A percentile compares a stretch with the other conserved stretches of the same genome.
These are phyloP conservation scores for Phytophthora nicotianae DNA, from an alignment of 352 stramenopile species.

Conservation along the genomic window DNA sequence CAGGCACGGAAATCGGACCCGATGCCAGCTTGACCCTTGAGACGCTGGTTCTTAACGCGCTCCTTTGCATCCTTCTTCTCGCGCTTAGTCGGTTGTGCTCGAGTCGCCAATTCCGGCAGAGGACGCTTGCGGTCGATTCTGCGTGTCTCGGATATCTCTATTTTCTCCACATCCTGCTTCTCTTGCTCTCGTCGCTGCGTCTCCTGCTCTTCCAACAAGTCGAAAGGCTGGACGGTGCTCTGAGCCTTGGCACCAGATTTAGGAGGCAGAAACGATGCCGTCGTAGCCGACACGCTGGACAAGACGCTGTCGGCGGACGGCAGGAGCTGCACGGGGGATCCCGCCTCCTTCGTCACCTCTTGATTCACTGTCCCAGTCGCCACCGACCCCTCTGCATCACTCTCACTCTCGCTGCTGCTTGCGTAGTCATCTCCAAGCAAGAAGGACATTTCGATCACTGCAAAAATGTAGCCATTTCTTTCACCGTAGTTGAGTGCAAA, in stretches of 20 bases:
- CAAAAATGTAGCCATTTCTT: constrained; percentile 16
- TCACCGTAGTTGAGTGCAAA: background rate
- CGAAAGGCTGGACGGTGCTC: constrained; percentile 31
- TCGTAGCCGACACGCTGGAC: constrained; percentile 34
- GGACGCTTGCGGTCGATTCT: constrained; percentile 26
- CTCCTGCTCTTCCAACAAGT: constrained; percentile 39
- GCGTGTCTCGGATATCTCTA: constrained; percentile 1
- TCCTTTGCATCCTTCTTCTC: constrained; percentile 68
- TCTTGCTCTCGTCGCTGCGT: constrained; percentile 16
- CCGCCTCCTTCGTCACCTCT: background rate
- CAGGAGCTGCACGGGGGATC: constrained; percentile 19
- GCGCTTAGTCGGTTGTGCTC: constrained; percentile 18
- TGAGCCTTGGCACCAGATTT: constrained; percentile 18
- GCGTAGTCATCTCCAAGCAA: constrained; percentile 54
- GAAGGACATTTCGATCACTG: constrained; percentile 45
- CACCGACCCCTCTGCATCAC: constrained; percentile 29
- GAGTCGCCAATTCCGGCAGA: background rate
- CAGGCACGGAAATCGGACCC: constrained; percentile 75
- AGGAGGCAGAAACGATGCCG: constrained; percentile 49
- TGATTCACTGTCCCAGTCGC: background rate
- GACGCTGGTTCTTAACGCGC: constrained; percentile 71
- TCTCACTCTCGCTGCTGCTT: constrained; percentile 40
- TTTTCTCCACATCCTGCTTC: constrained; percentile 10
- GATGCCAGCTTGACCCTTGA: constrained; percentile 77
- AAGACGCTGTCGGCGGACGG: constrained; percentile 55